Evolutionary conservation across 2,329 filamentous ascomycete genomes (phyloP), one percentile per base, ranked within the genome.

Genomic region (Penicillium decumbens): DNA sequence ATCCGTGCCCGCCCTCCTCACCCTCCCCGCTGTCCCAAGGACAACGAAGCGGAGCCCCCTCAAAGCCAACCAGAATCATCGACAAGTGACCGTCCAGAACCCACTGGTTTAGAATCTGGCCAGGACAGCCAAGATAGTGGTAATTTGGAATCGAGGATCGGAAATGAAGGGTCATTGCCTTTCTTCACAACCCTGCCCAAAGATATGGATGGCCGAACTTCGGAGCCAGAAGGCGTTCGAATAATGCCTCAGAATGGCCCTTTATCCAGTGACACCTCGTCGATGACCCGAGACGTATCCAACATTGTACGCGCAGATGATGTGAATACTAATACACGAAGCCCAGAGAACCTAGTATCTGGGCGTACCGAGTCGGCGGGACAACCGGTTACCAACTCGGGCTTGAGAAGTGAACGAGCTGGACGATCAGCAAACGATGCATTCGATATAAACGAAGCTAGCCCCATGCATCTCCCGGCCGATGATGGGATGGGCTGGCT

Each of bases 401-500:
- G n/a, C 4, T 15, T 40, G 24, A 15, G 44, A 24, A 38, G 32
- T 10, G 50, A 41, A 18, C 39, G 25, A 9, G 24, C 49, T 10
- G 44, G 41, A 10, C 46, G 27, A 27, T 27, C 28, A 23, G 20
- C 47, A 39, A 43, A 25, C 23, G 43, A 47, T 32, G 12, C 37
- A 6, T 39, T 51, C 8, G 46, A 48, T n/a, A 33, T 58, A 33
- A 58, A 62, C 43, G 59, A 59, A 23, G 37, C 48, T 15, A 53
- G 46, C 2, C 57, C 60, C 10, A 57, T 50, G 7, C 56, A 64
- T 13, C 66, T 89, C 35, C 87, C 88, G 1, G 88, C 85, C 64
- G 86, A 92, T 63, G 88, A 93, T 74, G 88, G 88, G 39, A 91
- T 89, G 84, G 76, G 79, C 15, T 69, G 73, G 47, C 68, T 92